Evolutionary conservation across 345 rosid genomes (phyloP), one percentile per base, ranked within the genome.

Genomic region (Salix exigua): DNA sequence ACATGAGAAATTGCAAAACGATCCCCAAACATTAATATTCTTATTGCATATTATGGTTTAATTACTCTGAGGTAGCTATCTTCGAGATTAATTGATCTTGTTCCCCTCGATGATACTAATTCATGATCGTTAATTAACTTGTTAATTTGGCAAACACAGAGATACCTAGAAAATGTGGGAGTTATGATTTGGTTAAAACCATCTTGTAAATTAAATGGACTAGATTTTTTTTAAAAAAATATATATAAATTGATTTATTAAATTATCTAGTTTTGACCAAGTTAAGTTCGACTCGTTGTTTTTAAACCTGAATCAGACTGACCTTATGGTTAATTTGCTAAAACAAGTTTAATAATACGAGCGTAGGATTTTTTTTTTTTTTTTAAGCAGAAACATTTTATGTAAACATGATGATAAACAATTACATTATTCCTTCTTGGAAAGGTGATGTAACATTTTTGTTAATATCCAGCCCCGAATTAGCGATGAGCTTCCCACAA

Each of bases 341-440:
- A 12, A 40, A 40, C 3, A 40, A 2, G 44, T 40, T 40, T 40
- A 11, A 40, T 40, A 40, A 40, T 40, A 40, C 1, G 50, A 40
- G n/a, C 8, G 0, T 21, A 53, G 3, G 2, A 0, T 51, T 0
- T 53, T 21, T 21, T 21, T 53, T 2, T 51, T 53, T 0, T n/a
- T n/a, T 2, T 40, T 40, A n/a, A 11, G 11, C n/a, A 23, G 1
- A 55, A n/a, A 55, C 11, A 7, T 55, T 55, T 50, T 2, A 51
- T 51, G 21, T 19, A 51, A 51, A 2, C 7, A 18, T 58, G 25
- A n/a, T 58, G 63, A 23, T 58, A 58, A 58, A 23, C 11, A n/a
- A 58, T 10, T n/a, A 10, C 1, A 58, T 9, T n/a, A 55, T 23
- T 50, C n/a, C 23, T 51, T 51, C 21, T 19, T 18, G n/a, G 9